Evolutionary conservation across 345 rosid genomes (phyloP).

Genomic region (Rhodamnia argentea): DNA sequence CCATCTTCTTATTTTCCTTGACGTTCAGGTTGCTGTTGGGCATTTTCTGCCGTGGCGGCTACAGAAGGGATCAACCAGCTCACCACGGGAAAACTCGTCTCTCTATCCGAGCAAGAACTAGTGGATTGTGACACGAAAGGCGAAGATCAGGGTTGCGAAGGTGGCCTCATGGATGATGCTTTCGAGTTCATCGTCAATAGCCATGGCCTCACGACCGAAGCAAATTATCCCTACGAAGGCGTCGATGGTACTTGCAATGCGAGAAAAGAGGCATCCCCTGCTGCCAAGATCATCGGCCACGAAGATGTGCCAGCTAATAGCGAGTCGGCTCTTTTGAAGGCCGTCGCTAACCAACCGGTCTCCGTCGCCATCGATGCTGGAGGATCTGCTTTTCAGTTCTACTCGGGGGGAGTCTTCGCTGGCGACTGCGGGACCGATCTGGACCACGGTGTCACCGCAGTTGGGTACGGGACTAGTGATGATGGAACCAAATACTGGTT

Average conservation of each 20-base stretch:
- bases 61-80: slow-evolving; percentile 37
- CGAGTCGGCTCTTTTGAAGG: slow-evolving; percentile 35
- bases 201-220: slow-evolving; percentile 36
- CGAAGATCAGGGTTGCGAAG: slow-evolving; percentile 23
- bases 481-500: slow-evolving; percentile 45
- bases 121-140: slow-evolving; percentile 28
- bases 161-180: slow-evolving; percentile 31
- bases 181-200: slow-evolving; percentile 25
- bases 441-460: slow-evolving; percentile 35
- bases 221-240: slow-evolving; percentile 26
- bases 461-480: slow-evolving; percentile 40
- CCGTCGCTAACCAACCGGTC: slow-evolving; percentile 48
- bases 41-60: slow-evolving; percentile 51
- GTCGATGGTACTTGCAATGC: slow-evolving; percentile 20
- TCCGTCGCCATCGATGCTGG: slow-evolving; percentile 26
- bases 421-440: slow-evolving; percentile 21
- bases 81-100: slow-evolving; percentile 24
- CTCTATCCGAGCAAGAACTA: slow-evolving; percentile 51
- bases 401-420: slow-evolving; percentile 29
- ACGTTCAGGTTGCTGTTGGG: slow-evolving; percentile 48
- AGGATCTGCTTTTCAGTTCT: slow-evolving; percentile 18
- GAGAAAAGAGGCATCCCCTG: background rate
- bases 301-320: slow-evolving; percentile 24
- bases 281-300: slow-evolving; percentile 23
- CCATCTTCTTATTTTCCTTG: background rate